These are phyloP conservation scores for Solanum hybrid DNA, from an alignment of 305 asterid species.

Conservation along the genomic window DNA sequence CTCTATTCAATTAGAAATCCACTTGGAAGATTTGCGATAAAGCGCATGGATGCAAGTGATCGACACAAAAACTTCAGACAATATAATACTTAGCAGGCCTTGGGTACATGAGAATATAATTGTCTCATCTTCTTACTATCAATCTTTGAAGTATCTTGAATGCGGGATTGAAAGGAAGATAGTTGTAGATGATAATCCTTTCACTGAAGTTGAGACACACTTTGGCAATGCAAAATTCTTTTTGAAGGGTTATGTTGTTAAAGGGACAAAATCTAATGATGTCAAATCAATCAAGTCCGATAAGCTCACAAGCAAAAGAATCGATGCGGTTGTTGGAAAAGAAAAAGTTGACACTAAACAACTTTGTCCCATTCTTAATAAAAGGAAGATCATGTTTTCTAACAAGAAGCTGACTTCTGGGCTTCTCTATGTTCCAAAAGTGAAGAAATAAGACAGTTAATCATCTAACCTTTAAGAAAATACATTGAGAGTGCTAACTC, in stretches of 20 bases:
- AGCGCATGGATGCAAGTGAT: background rate
- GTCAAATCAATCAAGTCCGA: background rate
- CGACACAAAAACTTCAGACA: background rate
- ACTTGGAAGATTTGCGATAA: background rate
- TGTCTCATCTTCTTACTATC: background rate
- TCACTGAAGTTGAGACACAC: background rate
- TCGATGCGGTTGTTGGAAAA: accelerated
- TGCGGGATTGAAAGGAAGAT: background rate
- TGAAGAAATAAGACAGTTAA: no score
- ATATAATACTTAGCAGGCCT: background rate
- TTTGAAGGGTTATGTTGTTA: background rate
- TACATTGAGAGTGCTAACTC: no score
- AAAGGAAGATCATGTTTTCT: background rate
- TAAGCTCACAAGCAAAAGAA: background rate
- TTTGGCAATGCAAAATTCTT: no score
- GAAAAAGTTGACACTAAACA: background rate
- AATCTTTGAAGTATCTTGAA: background rate
- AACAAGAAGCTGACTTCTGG: no score
- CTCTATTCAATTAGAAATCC: background rate
- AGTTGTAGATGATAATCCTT: background rate
- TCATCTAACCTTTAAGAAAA: background rate
- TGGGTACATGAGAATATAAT: background rate
- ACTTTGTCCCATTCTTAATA: background rate
- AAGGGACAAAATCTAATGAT: background rate
- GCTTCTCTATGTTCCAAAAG: background rate